These are phyloP conservation scores for Thermothielavioides terrestris DNA, from an alignment of 495 filamentous ascomycete genomes.

Conservation along the genomic window DNA sequence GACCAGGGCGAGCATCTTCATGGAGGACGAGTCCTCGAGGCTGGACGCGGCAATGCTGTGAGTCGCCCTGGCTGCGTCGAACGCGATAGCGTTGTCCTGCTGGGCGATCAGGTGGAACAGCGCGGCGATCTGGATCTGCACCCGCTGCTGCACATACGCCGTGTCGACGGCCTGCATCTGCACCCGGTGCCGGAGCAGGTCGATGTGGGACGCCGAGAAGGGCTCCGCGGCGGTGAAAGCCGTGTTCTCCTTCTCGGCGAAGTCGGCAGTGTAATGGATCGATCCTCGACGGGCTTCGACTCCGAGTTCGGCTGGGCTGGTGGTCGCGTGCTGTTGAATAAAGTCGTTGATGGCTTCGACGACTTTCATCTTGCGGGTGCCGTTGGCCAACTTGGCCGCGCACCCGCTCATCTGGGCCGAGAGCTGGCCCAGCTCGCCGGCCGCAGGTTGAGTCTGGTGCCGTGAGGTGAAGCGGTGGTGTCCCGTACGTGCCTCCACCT, in stretches of 20 bases:
- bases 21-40: constrained; percentile 39
- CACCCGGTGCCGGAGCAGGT: constrained; percentile 14
- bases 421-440: constrained; percentile 20
- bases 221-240: not conserved
- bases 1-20: constrained; percentile 46
- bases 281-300: not conserved
- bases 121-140: constrained; percentile 25
- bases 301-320: not conserved
- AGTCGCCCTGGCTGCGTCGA: constrained; percentile 21
- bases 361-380: constrained; percentile 20
- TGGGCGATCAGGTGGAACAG: constrained; percentile 27
- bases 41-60: constrained; percentile 34
- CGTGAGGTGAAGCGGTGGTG: constrained; percentile 21
- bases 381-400: constrained; percentile 25
- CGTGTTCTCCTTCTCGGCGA: not conserved
- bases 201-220: not conserved
- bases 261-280: not conserved
- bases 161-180: constrained; percentile 23
- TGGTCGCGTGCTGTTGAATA: constrained; percentile 10
- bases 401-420: constrained; percentile 24
- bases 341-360: constrained; percentile 19
- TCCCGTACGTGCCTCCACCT: constrained; percentile 24
- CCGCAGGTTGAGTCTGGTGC: constrained; percentile 18
- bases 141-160: constrained; percentile 24
- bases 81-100: constrained; percentile 25